Conservation (phyloP, 176 grass and related monocot species). For the Lolium multiflorum region DNA sequence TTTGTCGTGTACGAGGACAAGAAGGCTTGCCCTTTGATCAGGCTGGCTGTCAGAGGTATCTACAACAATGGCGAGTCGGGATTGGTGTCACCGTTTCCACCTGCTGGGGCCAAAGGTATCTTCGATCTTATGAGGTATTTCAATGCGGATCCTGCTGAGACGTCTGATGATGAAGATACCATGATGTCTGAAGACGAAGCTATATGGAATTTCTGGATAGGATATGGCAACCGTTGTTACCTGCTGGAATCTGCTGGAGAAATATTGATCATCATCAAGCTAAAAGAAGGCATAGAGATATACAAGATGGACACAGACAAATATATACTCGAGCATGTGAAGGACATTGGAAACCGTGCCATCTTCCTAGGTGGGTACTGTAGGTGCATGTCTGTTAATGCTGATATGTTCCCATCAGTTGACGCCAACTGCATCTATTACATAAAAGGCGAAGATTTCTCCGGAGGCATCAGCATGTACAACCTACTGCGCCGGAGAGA, state of each 20-base stretch:
- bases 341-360: not conserved
- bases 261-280: not conserved
- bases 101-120: not conserved
- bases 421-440: constrained; percentile 10
- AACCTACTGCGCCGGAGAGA: not conserved
- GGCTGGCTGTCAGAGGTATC: not conserved
- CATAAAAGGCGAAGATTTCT: not conserved
- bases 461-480: not conserved
- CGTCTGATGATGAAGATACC: not conserved
- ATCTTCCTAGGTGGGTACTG: constrained; percentile 11
- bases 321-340: not conserved
- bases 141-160: not conserved
- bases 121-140: not conserved
- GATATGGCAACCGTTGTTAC: not conserved
- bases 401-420: constrained; percentile 3
- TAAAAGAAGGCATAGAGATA: not conserved
- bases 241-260: not conserved
- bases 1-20: not conserved
- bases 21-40: not conserved
- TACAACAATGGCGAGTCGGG: not conserved
- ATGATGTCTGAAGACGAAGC: not conserved
- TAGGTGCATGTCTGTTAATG: not conserved
- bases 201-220: not conserved
- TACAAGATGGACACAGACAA: not conserved
- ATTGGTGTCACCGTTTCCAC: not conserved